Evolutionary conservation across 2,329 filamentous ascomycete genomes (phyloP).

Genomic region (Fusarium udum): DNA sequence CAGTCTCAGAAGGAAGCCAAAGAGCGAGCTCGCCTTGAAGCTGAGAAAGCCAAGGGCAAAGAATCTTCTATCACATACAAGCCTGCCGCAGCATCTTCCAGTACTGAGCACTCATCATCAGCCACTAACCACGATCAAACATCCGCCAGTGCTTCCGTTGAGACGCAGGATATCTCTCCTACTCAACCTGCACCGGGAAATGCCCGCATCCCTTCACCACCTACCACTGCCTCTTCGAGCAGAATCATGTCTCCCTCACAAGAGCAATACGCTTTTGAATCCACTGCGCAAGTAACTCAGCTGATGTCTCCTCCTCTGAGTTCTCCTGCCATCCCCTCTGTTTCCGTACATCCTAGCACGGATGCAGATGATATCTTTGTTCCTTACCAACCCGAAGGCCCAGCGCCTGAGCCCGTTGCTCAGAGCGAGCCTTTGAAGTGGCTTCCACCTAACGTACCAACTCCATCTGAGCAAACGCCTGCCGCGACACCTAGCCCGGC

Average conservation of each 20-base stretch:
- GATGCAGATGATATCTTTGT: slow-evolving; percentile 57
- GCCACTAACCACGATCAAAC: neutral
- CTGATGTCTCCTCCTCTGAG: slow-evolving; percentile 40
- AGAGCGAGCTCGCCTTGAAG: slow-evolving; percentile 47
- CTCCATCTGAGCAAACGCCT: slow-evolving; percentile 49
- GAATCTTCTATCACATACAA: slow-evolving; percentile 5
- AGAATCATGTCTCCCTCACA: slow-evolving; percentile 40
- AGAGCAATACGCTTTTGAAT: slow-evolving; percentile 35
- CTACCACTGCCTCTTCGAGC: slow-evolving; percentile 40
- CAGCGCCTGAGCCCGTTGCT: slow-evolving; percentile 51
- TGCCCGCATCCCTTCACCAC: slow-evolving; percentile 29
- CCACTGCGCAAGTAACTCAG: slow-evolving; percentile 35
- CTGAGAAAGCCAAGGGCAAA: slow-evolving; percentile 24
- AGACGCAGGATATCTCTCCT: slow-evolving; percentile 20
- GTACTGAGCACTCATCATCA: neutral
- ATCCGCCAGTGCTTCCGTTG: neutral
- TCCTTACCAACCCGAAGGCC: slow-evolving; percentile 65
- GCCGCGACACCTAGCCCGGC: slow-evolving; percentile 47
- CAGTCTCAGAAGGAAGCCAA: slow-evolving; percentile 66
- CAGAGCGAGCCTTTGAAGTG: slow-evolving; percentile 58
- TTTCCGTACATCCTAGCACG: slow-evolving; percentile 39
- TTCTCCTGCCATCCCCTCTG: slow-evolving; percentile 45
- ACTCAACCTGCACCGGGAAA: slow-evolving; percentile 14
- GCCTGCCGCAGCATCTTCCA: neutral
- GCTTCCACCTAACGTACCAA: slow-evolving; percentile 59